Evolutionary conservation across 164 flowering plant species (phyloP).

Genomic region (Brasenia schreberi): DNA sequence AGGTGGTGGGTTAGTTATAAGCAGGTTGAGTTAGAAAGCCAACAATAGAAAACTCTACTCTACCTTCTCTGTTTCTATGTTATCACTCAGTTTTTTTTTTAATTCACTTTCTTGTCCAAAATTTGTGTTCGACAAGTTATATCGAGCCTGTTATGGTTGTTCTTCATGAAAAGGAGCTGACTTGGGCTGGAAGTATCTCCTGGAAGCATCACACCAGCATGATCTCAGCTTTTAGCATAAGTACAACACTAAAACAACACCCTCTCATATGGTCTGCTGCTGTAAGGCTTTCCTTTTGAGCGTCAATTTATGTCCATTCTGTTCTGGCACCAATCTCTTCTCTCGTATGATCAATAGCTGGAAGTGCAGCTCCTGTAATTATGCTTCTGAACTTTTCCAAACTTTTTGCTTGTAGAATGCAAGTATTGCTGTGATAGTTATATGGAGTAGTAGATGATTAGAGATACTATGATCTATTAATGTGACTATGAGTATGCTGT

Average conservation of each 20-base stretch:
- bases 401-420: too few species aligned
- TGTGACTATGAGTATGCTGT: too few species aligned
- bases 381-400: too few species aligned
- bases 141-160: constrained; percentile 97
- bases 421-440: too few species aligned
- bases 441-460: too few species aligned
- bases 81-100: too few species aligned
- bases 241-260: constrained; percentile 84
- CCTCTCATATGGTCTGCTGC: constrained; percentile 94
- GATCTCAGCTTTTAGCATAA: constrained; percentile 88
- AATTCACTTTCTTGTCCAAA: not conserved
- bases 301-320: not conserved
- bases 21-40: too few species aligned
- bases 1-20: too few species aligned
- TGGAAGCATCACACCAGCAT: constrained; percentile 97
- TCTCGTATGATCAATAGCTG: not conserved
- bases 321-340: not conserved
- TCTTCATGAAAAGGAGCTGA: constrained; percentile 90
- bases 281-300: constrained; percentile 32
- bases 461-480: too few species aligned
- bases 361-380: too few species aligned
- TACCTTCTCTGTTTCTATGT: too few species aligned
- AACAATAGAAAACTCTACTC: too few species aligned
- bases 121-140: constrained; percentile 41
- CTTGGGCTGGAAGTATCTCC: constrained; percentile 95